Evolutionary conservation across 2,329 filamentous ascomycete genomes (phyloP).

Genomic region (Cordyceps cateniannulata): DNA sequence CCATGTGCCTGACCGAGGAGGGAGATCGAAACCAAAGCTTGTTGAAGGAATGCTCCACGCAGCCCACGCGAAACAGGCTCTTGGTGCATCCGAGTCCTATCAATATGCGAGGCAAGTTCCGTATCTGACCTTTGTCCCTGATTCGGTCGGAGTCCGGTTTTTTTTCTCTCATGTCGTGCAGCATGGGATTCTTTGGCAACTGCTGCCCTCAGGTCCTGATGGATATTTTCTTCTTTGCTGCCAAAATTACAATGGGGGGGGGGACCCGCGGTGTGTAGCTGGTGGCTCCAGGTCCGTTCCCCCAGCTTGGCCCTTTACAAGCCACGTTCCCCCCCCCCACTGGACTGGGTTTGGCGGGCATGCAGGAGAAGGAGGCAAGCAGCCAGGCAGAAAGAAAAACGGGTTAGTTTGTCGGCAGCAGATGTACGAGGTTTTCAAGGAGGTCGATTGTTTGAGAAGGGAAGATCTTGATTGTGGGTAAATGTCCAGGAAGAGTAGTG

Average conservation of each 20-base stretch:
- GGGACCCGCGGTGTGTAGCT: not conserved
- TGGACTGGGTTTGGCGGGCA: not conserved
- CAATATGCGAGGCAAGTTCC: no score
- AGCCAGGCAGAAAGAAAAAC: no score
- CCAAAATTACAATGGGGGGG: not conserved
- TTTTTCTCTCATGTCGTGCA: not conserved
- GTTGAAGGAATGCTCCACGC: no score
- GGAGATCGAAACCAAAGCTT: no score
- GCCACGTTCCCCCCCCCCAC: not conserved
- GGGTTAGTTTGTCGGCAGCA: no score
- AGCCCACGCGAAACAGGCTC: no score
- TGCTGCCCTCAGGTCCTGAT: not conserved
- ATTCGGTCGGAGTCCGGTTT: no score
- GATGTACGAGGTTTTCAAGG: not conserved
- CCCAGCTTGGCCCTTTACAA: not conserved
- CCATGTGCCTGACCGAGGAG: no score
- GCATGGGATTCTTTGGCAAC: not conserved
- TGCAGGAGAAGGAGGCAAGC: no score
- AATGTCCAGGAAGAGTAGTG: not conserved
- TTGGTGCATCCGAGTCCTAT: no score
- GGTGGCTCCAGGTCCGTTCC: not conserved
- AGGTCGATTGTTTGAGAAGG: not conserved
- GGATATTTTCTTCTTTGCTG: not conserved
- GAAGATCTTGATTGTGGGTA: no score
- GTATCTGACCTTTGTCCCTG: no score